Evolutionary conservation across 306 rosid species (phyloP).

Genomic region (Dalbergia oliveri): DNA sequence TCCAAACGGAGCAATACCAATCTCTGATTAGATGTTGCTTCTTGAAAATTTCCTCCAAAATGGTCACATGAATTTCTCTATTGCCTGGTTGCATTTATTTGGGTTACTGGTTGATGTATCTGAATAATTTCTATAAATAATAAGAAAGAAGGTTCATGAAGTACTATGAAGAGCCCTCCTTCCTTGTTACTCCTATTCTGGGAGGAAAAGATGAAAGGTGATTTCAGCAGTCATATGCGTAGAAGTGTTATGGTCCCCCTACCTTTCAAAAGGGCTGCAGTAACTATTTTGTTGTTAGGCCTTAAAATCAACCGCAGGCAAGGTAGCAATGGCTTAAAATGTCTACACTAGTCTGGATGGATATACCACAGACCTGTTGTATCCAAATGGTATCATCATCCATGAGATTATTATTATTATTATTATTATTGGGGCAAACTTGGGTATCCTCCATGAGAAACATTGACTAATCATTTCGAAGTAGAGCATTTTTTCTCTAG

Average conservation of each 20-base stretch:
- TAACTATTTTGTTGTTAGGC: neutral
- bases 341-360: too few relatives aligned
- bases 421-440: too few relatives aligned
- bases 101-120: slow-evolving; percentile 17
- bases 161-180: neutral
- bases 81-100: slow-evolving; percentile 11
- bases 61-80: neutral
- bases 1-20: slow-evolving; percentile 23
- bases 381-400: too few relatives aligned
- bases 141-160: neutral
- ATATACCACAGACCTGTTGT: too few relatives aligned
- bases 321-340: too few relatives aligned
- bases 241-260: neutral
- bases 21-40: slow-evolving; percentile 36
- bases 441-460: too few relatives aligned
- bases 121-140: slow-evolving; percentile 9
- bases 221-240: too few relatives aligned
- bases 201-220: neutral
- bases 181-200: neutral
- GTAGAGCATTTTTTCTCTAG: too few relatives aligned
- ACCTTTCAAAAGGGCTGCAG: neutral
- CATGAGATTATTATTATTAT: too few relatives aligned
- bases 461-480: too few relatives aligned
- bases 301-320: too few relatives aligned
- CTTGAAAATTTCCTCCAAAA: slow-evolving; percentile 1